Evolutionary conservation across 2,329 filamentous ascomycete species (phyloP).

Genomic region (Mariannaea elegans): DNA sequence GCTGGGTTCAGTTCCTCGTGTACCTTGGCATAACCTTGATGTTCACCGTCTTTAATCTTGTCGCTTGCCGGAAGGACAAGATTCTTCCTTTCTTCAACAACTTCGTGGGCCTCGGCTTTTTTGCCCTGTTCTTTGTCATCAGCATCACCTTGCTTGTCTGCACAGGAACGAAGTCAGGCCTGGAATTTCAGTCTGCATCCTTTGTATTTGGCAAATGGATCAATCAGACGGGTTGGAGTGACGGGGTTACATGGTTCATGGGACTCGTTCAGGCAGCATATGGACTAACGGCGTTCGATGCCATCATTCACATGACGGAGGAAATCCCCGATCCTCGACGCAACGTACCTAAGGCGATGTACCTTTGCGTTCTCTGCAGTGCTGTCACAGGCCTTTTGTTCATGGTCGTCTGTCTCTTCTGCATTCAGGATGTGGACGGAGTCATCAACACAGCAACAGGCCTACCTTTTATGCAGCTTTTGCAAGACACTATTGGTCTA

Average conservation of each 20-base stretch:
- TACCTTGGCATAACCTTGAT: slow-evolving; percentile 60
- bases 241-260: slow-evolving; percentile 64
- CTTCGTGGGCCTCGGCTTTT: slow-evolving; percentile 62
- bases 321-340: slow-evolving; percentile 61
- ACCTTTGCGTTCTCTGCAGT: slow-evolving; percentile 57
- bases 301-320: slow-evolving; percentile 67
- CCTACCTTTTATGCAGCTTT: slow-evolving; percentile 59
- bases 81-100: slow-evolving; percentile 61
- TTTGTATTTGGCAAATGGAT: slow-evolving; percentile 63
- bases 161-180: slow-evolving; percentile 54
- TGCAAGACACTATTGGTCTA: slow-evolving; percentile 47
- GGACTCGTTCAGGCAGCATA: slow-evolving; percentile 66
- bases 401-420: slow-evolving; percentile 59
- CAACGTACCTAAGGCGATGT: slow-evolving; percentile 61
- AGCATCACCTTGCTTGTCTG: slow-evolving; percentile 60
- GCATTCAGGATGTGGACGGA: slow-evolving; percentile 55
- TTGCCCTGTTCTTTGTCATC: slow-evolving; percentile 59
- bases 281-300: slow-evolving; percentile 60
- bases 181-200: slow-evolving; percentile 56
- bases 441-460: slow-evolving; percentile 51
- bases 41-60: slow-evolving; percentile 60
- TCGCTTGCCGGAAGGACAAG: slow-evolving; percentile 56
- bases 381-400: slow-evolving; percentile 59
- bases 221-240: slow-evolving; percentile 56
- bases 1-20: slow-evolving; percentile 65